Base-by-base conservation (phyloP, 805 yeast species). In the Ascoidea tarda region DNA sequence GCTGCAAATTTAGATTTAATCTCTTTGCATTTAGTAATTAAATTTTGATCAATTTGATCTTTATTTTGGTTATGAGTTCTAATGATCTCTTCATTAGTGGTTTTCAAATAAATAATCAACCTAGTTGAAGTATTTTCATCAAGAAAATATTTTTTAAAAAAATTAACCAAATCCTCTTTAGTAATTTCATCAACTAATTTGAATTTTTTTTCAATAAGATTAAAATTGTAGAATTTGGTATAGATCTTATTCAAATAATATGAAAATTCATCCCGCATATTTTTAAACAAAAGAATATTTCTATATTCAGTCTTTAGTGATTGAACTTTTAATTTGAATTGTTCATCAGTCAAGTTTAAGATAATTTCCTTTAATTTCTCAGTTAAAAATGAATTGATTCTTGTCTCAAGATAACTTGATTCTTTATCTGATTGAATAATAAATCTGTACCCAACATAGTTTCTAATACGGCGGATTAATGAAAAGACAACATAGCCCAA, bases 401-500 rank as follows among this genome's bases (percentile, higher is more conserved):
- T 76, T 58, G 75, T 75, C 62, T 86, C 87, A 55, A 91, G 70
- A 64, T 81, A 90, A 14, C 75, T 77, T 1, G 91, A 73, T 1
- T 86, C 67, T 63, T 83, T 78, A 64, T 89, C 97, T 54, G 91
- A 82, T 68, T 90, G 98, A 50, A 89, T 75, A 57, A 89, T 69
- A 12, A 91, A 67, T 60, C 93, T 74, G 57, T 81, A 75, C 12
- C 90, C 89, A 63, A 78, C 56, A 84, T 71, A 32, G 76, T 69
- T 0, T 95, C 86, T 47, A 93, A 81, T 63, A 14, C 14, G 44
- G 14, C 8, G 14, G 14, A 10, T 38, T 10, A 14, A 38, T 10
- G 44, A 38, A 38, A 87, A 88, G 0, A 90, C 97, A 56, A 90
- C 89, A 62, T 90, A 90, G 1, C 98, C 97, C 42, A 90, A 74